phyloP scores from a whole-genome alignment of 345 rosid genomes.

The Syzygium aqueum region DNA sequence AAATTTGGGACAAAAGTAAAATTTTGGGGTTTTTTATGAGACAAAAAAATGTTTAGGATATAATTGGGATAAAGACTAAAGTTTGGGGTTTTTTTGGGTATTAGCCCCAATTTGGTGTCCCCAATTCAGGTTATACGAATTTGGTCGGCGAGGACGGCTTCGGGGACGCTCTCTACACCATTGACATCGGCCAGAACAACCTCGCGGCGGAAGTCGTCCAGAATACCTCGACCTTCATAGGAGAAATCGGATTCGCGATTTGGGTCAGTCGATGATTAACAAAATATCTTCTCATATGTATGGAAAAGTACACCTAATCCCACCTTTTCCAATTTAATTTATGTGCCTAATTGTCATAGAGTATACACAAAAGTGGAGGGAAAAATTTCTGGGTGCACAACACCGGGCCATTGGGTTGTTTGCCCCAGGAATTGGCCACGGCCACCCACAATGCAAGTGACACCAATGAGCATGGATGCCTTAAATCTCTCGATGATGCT shows the following conservation, averaged over 20 bases:
- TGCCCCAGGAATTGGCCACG: constrained; percentile 41
- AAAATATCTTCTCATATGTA: not conserved
- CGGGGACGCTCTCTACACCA: constrained; percentile 39
- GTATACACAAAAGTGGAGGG: constrained; percentile 39
- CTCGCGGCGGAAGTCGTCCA: constrained; percentile 28
- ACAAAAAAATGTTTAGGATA: no score
- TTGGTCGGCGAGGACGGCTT: constrained; percentile 32
- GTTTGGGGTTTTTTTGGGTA: no score
- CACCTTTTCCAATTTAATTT: not conserved
- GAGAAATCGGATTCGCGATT: constrained; percentile 41
- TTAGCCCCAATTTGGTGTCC: not conserved
- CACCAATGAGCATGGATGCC: constrained; percentile 50
- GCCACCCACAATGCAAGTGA: constrained; percentile 18
- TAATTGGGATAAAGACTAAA: no score
- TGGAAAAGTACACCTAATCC: not conserved
- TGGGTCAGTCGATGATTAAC: constrained; percentile 11
- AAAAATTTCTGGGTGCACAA: constrained; percentile 64
- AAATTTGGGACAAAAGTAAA: no score
- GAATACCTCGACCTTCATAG: constrained; percentile 38
- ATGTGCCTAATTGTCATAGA: constrained; percentile 7
- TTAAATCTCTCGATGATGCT: constrained; percentile 38
- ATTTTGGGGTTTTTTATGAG: no score
- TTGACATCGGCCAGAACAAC: constrained; percentile 74
- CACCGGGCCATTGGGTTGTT: constrained; percentile 65
- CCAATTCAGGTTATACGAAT: constrained; percentile 4